Percentiles rank a stretch among this genome's conserved stretches.
These are phyloP conservation scores for Urochloa ruziziensis DNA, from an alignment of 176 grass and related monocot genomes.

Conservation along the genomic window DNA sequence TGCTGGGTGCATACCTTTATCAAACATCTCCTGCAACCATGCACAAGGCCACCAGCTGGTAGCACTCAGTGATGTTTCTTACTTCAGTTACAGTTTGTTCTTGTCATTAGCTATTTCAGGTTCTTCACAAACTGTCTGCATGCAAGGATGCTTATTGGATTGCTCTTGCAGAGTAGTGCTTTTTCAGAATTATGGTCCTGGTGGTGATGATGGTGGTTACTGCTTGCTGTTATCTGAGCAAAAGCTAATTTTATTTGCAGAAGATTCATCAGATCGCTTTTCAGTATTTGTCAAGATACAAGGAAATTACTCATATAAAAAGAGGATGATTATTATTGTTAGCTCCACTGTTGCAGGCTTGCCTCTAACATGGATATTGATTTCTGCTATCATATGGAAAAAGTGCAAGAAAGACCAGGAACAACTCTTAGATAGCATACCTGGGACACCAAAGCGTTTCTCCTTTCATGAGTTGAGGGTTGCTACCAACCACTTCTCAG, in stretches of 20 bases:
- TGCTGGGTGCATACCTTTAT: constrained; percentile 30
- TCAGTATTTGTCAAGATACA: constrained; percentile 1
- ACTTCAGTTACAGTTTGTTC: constrained; percentile 31
- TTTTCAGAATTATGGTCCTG: not conserved
- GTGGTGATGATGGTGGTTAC: not conserved
- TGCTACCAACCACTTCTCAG: constrained; percentile 17
- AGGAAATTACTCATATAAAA: not conserved
- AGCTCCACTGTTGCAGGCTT: not conserved
- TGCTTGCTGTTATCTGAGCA: constrained; percentile 11
- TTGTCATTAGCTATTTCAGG: not conserved
- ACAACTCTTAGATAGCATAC: constrained; percentile 17
- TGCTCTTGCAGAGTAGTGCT: constrained; percentile 28
- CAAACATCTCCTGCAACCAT: not conserved
- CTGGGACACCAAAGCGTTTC: constrained; percentile 33
- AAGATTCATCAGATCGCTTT: not conserved
- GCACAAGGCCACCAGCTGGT: not conserved
- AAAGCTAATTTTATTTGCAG: not conserved
- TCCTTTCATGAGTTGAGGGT: constrained; percentile 30
- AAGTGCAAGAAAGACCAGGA: not conserved
- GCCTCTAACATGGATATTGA: not conserved
- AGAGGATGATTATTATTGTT: not conserved
- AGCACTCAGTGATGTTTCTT: constrained; percentile 15
- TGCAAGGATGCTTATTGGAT: constrained; percentile 19
- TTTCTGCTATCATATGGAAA: constrained; percentile 1
- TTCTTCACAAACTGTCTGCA: constrained; percentile 4